phyloP scores from a whole-genome alignment of 1,284 basidiomycete genomes.

The Volvariella surrecta region DNA sequence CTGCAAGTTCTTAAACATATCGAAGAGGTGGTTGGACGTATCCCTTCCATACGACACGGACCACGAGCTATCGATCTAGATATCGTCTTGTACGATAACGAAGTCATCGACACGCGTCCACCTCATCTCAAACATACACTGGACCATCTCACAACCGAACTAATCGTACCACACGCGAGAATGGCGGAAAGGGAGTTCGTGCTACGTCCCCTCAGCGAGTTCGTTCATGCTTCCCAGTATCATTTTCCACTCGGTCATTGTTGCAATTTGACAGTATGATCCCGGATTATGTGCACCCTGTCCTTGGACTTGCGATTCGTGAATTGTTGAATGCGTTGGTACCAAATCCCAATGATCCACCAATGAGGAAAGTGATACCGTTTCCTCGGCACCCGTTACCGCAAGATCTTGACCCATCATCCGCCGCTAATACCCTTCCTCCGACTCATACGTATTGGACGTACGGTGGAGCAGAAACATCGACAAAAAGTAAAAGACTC shows the following conservation, averaged over 20 bases:
- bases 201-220: constrained; percentile 84
- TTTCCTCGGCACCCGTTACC: constrained; percentile 45
- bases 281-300: constrained; percentile 61
- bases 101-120: constrained; percentile 50
- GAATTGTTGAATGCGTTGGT: constrained; percentile 36
- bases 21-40: constrained; percentile 75
- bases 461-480: constrained; percentile 6
- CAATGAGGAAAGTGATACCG: constrained; percentile 61
- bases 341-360: constrained; percentile 23
- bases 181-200: constrained; percentile 89
- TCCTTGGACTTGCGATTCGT: constrained; percentile 35
- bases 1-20: constrained; percentile 68
- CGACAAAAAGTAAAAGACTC: constrained; percentile 3
- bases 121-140: constrained; percentile 27
- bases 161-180: constrained; percentile 82
- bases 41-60: constrained; percentile 77
- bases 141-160: constrained; percentile 50
- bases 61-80: constrained; percentile 92
- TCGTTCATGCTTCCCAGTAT: constrained; percentile 20
- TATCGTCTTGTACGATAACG: constrained; percentile 73
- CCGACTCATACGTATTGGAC: constrained; percentile 46
- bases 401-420: constrained; percentile 10
- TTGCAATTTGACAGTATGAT: constrained; percentile 47
- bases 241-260: neutral
- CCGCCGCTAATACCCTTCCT: constrained; percentile 13